A percentile compares a stretch with the other conserved stretches of the same genome.
Conservation (phyloP, 257 asterid genomes). For the Solanum stenotomum region DNA sequence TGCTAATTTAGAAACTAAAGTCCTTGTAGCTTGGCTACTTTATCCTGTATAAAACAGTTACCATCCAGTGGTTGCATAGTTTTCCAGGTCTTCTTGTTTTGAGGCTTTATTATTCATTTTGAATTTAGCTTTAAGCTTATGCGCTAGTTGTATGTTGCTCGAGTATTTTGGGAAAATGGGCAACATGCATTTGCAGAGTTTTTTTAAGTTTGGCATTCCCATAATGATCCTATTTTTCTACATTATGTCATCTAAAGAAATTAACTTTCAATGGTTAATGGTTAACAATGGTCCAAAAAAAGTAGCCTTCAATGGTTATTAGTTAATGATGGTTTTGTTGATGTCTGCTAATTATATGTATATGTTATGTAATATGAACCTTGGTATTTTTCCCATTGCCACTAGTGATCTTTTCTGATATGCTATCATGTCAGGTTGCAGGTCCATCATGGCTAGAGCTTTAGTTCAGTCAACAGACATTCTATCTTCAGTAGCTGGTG, state of each 20-base stretch:
- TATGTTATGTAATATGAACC: background rate
- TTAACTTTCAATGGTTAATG: background rate
- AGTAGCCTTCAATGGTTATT: background rate
- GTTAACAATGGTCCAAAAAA: background rate
- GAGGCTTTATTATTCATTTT: background rate
- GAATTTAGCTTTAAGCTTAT: background rate
- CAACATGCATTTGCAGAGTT: background rate
- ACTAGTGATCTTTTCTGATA: background rate
- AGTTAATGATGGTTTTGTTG: background rate
- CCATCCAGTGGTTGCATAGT: background rate
- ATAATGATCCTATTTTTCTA: background rate
- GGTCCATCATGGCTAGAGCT: slow-evolving; percentile 60
- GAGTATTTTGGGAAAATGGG: background rate
- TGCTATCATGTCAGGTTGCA: slow-evolving; percentile 18
- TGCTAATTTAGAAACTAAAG: background rate
- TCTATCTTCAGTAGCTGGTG: slow-evolving; percentile 44
- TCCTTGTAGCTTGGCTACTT: background rate
- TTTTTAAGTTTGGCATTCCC: background rate
- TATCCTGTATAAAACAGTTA: background rate
- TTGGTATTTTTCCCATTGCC: background rate
- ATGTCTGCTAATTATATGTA: background rate
- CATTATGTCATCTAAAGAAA: background rate
- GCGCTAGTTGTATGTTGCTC: background rate
- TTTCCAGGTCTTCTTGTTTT: background rate
- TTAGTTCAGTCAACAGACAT: slow-evolving; percentile 54